Evolutionary conservation across 2,329 filamentous ascomycete species (phyloP).

Genomic region (Ceratocystis papillata): DNA sequence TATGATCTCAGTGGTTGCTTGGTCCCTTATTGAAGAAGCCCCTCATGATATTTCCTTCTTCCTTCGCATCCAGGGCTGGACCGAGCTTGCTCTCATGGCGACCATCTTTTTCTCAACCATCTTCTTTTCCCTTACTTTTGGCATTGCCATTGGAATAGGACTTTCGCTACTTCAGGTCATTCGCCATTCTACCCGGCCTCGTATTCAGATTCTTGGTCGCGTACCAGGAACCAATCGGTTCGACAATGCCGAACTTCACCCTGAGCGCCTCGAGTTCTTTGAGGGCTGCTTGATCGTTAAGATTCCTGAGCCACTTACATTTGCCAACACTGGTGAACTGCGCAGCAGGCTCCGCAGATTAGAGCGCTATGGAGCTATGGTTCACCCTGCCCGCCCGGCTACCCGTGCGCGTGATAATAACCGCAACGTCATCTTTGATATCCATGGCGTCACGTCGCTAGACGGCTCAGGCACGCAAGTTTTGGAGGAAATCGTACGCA

Average conservation of each 20-base stretch:
- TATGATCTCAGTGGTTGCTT: slow-evolving; percentile 93
- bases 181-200: slow-evolving; percentile 77
- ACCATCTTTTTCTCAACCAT: slow-evolving; percentile 87
- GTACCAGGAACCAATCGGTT: slow-evolving; percentile 74
- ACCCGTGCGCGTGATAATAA: slow-evolving; percentile 71
- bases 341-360: slow-evolving; percentile 72
- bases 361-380: slow-evolving; percentile 80
- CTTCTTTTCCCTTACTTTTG: slow-evolving; percentile 86
- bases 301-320: slow-evolving; percentile 91
- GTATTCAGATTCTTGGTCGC: slow-evolving; percentile 91
- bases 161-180: slow-evolving; percentile 83
- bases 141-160: slow-evolving; percentile 88
- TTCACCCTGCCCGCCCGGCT: slow-evolving; percentile 77
- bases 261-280: slow-evolving; percentile 70
- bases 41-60: slow-evolving; percentile 91
- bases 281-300: slow-evolving; percentile 93
- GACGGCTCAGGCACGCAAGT: slow-evolving; percentile 92
- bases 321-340: slow-evolving; percentile 89
- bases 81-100: slow-evolving; percentile 74
- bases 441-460: slow-evolving; percentile 90
- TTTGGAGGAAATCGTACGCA: slow-evolving; percentile 73
- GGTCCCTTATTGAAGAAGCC: slow-evolving; percentile 87
- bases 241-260: slow-evolving; percentile 68
- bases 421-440: slow-evolving; percentile 88
- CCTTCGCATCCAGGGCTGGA: slow-evolving; percentile 70